A percentile compares a stretch with the other conserved stretches of the same genome.
Conservation (phyloP, 305 asterid genomes). For the Fraxinus platypoda region DNA sequence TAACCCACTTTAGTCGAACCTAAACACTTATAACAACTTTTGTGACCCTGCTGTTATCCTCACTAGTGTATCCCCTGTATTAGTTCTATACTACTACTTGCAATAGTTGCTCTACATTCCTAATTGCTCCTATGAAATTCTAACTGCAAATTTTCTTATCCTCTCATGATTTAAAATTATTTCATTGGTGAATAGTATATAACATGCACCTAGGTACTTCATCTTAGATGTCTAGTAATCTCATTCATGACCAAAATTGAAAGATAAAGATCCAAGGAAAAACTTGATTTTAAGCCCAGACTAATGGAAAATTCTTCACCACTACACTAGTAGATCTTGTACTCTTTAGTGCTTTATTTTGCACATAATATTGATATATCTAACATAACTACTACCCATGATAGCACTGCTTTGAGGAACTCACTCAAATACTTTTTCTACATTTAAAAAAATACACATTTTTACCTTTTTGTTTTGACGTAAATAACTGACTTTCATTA, state of each 20-base stretch:
- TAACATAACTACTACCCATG: neutral
- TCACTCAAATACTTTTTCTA: neutral
- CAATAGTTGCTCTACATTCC: neutral
- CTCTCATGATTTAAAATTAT: neutral
- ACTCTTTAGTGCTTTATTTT: neutral
- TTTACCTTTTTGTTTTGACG: neutral
- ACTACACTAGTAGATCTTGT: neutral
- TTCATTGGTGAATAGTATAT: neutral
- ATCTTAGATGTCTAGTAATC: neutral
- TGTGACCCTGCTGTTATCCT: neutral
- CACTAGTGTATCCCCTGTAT: neutral
- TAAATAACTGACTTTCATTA: neutral
- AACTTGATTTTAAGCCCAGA: neutral
- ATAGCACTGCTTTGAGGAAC: neutral
- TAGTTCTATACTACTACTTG: neutral
- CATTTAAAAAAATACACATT: neutral
- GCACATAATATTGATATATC: neutral
- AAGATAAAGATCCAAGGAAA: neutral
- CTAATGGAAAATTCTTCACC: neutral
- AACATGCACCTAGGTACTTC: neutral
- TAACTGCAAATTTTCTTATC: neutral
- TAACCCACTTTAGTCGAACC: neutral
- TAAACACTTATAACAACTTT: neutral
- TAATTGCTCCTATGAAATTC: neutral
- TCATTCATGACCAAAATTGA: neutral